Evolutionary conservation across 2,329 filamentous ascomycete species (phyloP), one percentile per base, ranked within the genome.

Genomic region (Trichoderma sp.): DNA sequence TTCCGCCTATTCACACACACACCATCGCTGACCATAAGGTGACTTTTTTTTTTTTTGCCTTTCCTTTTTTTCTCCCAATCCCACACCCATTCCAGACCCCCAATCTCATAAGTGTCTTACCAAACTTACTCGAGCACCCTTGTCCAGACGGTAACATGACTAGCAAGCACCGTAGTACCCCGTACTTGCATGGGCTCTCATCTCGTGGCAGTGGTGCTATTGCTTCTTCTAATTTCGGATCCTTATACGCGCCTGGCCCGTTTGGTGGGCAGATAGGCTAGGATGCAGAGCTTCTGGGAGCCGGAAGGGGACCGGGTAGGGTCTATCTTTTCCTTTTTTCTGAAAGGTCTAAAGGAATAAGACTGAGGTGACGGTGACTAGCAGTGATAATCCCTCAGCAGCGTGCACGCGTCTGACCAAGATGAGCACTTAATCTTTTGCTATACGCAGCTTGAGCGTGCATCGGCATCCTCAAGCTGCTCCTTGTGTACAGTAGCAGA

Each of bases 171-270:
- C 16, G 39, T 43, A 28, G 30, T 26, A 66, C 63, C 54, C 63
- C 63, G 63, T 66, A 66, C 63, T 66, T 66, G 63, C 63, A 66
- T 66, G 63, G 63, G 63, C 54, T 59, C 54, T 59, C 63, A 66
- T 66, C 63, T 66, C 63, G 63, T 66, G 63, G 63, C 63, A 66
- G 63, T 51, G 39, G 63, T 66, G 52, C 63, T 66, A 58, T 66
- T 49, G 63, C 58, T 59, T 56, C 37, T 58, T 56, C 54, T 66
- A 54, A 66, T 66, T 66, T 66, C 63, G 63, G 63, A 28, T 4
- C 39, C 52, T 26, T 37, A 37, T 54, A 66, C 63, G 63, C 63
- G 63, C 54, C 61, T 52, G 56, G 34, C 54, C 32, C 54, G 39
- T 49, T 43, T 51, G 58, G 52, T 51, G 37, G 51, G n/a, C 52